These are phyloP conservation scores for Salix dunnii DNA, from an alignment of 345 rosid genomes.

Conservation along the genomic window DNA sequence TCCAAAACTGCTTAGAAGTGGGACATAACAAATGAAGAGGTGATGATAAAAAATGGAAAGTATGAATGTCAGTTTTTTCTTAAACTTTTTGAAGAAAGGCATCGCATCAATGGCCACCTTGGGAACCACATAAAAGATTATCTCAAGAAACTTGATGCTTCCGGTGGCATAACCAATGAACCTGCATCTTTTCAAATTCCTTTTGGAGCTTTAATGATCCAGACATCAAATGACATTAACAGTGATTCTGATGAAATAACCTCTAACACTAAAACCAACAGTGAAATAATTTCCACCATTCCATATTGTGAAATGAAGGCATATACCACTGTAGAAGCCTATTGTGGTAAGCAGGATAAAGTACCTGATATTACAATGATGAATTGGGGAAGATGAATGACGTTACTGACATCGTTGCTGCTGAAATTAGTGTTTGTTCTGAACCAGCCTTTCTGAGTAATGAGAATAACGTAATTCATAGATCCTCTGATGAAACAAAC, in stretches of 20 bases:
- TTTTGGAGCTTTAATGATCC: not conserved
- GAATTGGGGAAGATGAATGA: conserved; percentile 18
- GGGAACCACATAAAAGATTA: conserved; percentile 43
- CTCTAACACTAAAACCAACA: conserved; percentile 2
- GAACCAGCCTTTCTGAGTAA: conserved; percentile 8
- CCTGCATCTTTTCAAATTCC: conserved; percentile 12
- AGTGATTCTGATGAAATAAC: conserved; percentile 11
- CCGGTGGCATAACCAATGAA: conserved; percentile 9
- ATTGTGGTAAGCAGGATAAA: conserved; percentile 15
- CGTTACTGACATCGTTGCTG: conserved; percentile 2
- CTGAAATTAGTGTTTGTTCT: conserved; percentile 15
- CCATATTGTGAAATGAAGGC: conserved; percentile 6
- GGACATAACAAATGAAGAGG: conserved; percentile 20
- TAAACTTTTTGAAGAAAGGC: conserved; percentile 43
- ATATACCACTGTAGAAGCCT: not conserved
- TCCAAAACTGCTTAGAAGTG: conserved; percentile 26
- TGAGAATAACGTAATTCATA: conserved; percentile 4
- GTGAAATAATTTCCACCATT: conserved; percentile 3
- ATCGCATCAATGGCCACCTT: conserved; percentile 37
- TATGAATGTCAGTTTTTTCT: conserved; percentile 49
- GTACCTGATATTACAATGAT: conserved; percentile 10
- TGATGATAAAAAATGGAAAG: conserved; percentile 38
- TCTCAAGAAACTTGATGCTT: conserved; percentile 37
- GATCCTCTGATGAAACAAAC: conserved; percentile 19
- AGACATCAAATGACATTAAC: conserved; percentile 5